Percentiles rank a stretch among this genome's conserved stretches.
These are phyloP conservation scores for Ilyonectria robusta DNA, from an alignment of 2,329 filamentous ascomycete genomes.

Conservation along the genomic window DNA sequence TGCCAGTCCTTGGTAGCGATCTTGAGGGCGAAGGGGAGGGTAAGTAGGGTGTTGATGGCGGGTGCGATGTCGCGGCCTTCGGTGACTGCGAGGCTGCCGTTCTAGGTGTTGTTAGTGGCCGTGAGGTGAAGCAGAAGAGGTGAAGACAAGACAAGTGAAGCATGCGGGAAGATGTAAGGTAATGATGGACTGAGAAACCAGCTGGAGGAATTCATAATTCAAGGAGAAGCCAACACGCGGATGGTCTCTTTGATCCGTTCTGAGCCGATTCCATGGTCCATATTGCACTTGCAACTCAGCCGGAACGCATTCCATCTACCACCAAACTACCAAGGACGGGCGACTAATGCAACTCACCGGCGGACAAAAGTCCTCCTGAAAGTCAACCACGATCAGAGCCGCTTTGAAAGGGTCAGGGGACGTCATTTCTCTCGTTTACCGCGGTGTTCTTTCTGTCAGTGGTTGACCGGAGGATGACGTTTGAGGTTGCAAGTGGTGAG, in stretches of 20 bases:
- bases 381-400: slow-evolving; percentile 81
- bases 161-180: not conserved
- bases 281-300: not conserved
- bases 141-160: not conserved
- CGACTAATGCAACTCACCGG: slow-evolving; percentile 72
- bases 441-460: not conserved
- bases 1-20: slow-evolving; percentile 96
- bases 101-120: slow-evolving; percentile 61
- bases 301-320: not conserved
- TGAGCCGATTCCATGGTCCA: no score
- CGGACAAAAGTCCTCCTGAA: slow-evolving; percentile 96
- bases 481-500: not conserved
- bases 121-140: not conserved
- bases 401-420: slow-evolving; percentile 56
- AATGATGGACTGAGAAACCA: not conserved
- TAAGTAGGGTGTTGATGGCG: slow-evolving; percentile 81
- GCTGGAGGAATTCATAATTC: not conserved
- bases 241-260: not conserved
- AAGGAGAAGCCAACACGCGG: not conserved
- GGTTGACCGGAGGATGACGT: not conserved
- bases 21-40: slow-evolving; percentile 78
- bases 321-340: not conserved
- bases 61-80: slow-evolving; percentile 79
- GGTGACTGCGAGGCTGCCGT: slow-evolving; percentile 87
- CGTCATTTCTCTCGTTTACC: not conserved